Percentiles rank a stretch among this genome's conserved stretches.
Evolutionary conservation across 345 rosid species (phyloP).

Genomic region (Stellera chamaejasme): DNA sequence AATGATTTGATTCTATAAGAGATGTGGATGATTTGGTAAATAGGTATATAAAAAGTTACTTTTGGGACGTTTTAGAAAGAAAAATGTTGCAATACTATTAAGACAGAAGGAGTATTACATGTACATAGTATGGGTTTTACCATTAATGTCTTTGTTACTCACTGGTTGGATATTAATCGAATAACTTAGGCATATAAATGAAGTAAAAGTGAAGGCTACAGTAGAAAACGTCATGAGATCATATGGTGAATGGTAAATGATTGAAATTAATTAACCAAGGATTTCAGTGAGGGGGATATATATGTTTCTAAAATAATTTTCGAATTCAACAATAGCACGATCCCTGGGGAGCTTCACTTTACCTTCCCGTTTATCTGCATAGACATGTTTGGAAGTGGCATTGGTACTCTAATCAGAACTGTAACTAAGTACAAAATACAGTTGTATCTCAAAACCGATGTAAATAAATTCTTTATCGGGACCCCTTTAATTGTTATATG

Average conservation of each 20-base stretch:
- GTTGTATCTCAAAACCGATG: too few relatives aligned
- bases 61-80: background rate
- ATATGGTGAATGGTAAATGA: too few relatives aligned
- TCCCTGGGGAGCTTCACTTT: conserved; percentile 2
- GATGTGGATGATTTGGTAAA: too few relatives aligned
- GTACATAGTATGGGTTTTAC: background rate
- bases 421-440: too few relatives aligned
- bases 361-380: background rate
- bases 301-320: background rate
- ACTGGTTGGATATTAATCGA: background rate
- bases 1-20: too few relatives aligned
- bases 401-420: too few relatives aligned
- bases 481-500: too few relatives aligned
- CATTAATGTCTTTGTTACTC: background rate
- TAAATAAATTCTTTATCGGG: too few relatives aligned
- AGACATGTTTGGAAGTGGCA: background rate
- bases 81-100: conserved; percentile 15
- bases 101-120: too few relatives aligned
- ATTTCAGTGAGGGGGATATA: conserved; percentile 2
- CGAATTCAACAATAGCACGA: background rate
- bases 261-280: background rate
- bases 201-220: background rate
- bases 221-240: too few relatives aligned
- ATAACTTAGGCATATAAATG: background rate
- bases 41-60: too few relatives aligned